Percentiles rank a stretch among this genome's conserved stretches.
Evolutionary conservation across 352 stramenopile genomes (phyloP).

Genomic region (Blastocystis hominis): DNA sequence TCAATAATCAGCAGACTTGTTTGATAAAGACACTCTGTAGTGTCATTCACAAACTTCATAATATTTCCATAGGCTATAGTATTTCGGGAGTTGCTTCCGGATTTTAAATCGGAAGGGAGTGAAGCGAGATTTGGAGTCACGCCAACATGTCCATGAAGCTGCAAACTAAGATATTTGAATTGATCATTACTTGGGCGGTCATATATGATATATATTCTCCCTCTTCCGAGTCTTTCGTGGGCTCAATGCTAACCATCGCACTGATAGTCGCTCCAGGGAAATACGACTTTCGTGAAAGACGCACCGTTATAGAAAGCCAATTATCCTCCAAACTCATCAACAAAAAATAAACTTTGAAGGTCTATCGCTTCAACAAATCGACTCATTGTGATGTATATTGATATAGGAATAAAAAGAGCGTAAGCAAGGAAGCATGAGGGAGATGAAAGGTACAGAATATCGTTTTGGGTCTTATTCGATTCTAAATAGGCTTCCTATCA

Average conservation of each 20-base stretch:
- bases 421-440: too few species aligned
- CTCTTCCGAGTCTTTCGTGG: neutral
- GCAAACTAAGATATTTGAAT: neutral
- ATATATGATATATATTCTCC: conserved; percentile 44
- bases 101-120: neutral
- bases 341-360: neutral
- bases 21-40: conserved; percentile 39
- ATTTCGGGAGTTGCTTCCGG: neutral
- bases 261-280: conserved; percentile 20
- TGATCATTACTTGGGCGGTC: neutral
- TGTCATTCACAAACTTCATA: conserved; percentile 40
- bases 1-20: conserved; percentile 38
- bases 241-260: conserved; percentile 14
- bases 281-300: conserved; percentile 17
- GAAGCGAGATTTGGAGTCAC: conserved; percentile 4
- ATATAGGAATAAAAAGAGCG: too few species aligned
- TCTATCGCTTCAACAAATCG: neutral
- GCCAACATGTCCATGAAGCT: conserved; percentile 49
- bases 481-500: neutral
- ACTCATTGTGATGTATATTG: too few species aligned
- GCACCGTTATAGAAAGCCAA: neutral
- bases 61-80: conserved; percentile 27
- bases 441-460: neutral
- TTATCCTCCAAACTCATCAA: neutral
- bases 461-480: neutral